A percentile compares a stretch with the other conserved stretches of the same genome.
phyloP scores from a whole-genome alignment of 768 basidiomycete species.

The Trametes meyenii region DNA sequence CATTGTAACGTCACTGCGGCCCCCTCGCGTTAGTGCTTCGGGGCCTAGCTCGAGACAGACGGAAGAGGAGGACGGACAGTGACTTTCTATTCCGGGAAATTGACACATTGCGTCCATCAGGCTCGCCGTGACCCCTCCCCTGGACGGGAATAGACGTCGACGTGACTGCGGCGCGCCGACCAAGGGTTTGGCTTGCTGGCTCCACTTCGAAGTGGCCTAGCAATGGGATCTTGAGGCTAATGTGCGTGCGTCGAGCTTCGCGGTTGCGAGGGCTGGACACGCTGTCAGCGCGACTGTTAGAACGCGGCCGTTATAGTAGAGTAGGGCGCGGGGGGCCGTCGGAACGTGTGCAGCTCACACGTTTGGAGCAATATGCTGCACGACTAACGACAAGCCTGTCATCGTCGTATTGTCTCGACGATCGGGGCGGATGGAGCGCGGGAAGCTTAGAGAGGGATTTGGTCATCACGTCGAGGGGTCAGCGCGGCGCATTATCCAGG shows the following conservation, averaged over 20 bases:
- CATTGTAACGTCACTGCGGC: too few relatives aligned
- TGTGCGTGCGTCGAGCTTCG: not conserved
- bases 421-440: too few relatives aligned
- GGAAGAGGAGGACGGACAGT: too few relatives aligned
- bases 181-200: too few relatives aligned
- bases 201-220: too few relatives aligned
- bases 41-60: too few relatives aligned
- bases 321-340: not conserved
- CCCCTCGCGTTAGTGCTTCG: too few relatives aligned
- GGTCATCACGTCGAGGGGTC: too few relatives aligned
- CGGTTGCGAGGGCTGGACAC: not conserved
- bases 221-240: too few relatives aligned
- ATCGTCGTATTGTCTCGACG: too few relatives aligned
- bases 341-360: constrained; percentile 1
- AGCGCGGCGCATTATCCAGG: not conserved
- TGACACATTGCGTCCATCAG: constrained; percentile 1
- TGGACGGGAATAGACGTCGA: too few relatives aligned
- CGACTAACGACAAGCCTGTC: not conserved
- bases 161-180: too few relatives aligned
- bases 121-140: not conserved
- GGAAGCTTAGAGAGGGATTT: not conserved
- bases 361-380: not conserved
- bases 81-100: not conserved
- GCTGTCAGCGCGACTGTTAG: not conserved
- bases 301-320: not conserved